Percentiles rank a stretch among this genome's conserved stretches.
These are phyloP conservation scores for Pythium insidiosum DNA, from an alignment of 352 stramenopile species.

Conservation along the genomic window DNA sequence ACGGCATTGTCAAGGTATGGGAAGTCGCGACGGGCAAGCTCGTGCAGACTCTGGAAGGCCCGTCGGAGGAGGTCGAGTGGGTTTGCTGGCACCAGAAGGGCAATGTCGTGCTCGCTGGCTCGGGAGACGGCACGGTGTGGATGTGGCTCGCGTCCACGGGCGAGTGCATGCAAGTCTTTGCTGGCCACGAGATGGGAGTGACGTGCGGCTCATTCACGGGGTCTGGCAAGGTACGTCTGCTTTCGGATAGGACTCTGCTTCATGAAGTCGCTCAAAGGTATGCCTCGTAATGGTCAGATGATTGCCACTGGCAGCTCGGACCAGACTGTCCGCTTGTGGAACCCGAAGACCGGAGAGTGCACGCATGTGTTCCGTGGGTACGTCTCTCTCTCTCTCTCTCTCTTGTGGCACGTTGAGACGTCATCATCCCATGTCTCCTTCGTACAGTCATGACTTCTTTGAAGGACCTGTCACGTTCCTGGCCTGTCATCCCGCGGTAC, in stretches of 20 bases:
- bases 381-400: no score
- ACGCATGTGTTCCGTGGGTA: constrained; percentile 84
- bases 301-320: constrained; percentile 92
- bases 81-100: constrained; percentile 88
- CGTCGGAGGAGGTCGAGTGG: constrained; percentile 88
- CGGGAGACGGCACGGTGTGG: constrained; percentile 85
- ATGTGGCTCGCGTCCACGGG: constrained; percentile 93
- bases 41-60: constrained; percentile 78
- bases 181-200: constrained; percentile 93
- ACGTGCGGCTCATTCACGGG: constrained; percentile 92
- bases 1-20: constrained; percentile 87
- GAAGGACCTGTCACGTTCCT: constrained; percentile 90
- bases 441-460: constrained; percentile 66
- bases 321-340: constrained; percentile 94
- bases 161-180: constrained; percentile 97
- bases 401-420: background rate
- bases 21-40: constrained; percentile 75
- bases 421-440: background rate
- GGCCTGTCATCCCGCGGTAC: constrained; percentile 74
- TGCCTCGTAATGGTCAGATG: constrained; percentile 56
- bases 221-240: constrained; percentile 84
- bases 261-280: no score
- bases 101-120: constrained; percentile 85
- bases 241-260: no score
- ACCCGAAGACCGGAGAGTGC: constrained; percentile 93